phyloP scores from a whole-genome alignment of 805 yeast genomes.

The Ogataea paraovalis region DNA sequence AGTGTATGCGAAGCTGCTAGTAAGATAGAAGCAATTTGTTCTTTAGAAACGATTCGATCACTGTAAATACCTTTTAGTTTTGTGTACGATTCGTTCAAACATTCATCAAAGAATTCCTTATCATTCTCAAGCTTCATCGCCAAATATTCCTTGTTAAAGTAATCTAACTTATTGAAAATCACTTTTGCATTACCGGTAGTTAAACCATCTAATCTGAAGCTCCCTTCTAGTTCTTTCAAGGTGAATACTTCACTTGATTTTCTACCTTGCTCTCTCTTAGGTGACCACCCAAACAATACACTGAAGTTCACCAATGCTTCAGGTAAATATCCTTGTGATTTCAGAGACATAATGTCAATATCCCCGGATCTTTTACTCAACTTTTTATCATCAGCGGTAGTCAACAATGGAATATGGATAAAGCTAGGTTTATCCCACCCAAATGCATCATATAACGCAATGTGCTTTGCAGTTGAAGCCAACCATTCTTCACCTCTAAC shows the following conservation, averaged over 20 bases:
- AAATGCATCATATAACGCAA: conserved; percentile 80
- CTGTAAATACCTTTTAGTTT: conserved; percentile 14
- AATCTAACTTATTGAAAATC: conserved; percentile 67
- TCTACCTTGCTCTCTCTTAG: conserved; percentile 52
- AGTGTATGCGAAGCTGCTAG: conserved; percentile 45
- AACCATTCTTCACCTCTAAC: conserved; percentile 98
- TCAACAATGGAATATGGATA: conserved; percentile 86
- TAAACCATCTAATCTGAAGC: conserved; percentile 64
- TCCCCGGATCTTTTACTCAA: conserved; percentile 85
- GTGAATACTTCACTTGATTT: conserved; percentile 49
- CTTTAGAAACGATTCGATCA: conserved; percentile 19
- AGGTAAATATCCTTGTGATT: conserved; percentile 64
- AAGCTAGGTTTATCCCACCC: conserved; percentile 81
- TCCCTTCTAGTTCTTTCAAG: conserved; percentile 45
- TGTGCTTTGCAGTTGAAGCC: conserved; percentile 91
- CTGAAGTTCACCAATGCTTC: conserved; percentile 86
- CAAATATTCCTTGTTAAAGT: conserved; percentile 73
- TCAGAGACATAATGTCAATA: conserved; percentile 59
- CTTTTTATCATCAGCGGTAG: conserved; percentile 69
- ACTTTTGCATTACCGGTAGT: conserved; percentile 95
- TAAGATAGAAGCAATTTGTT: conserved; percentile 39
- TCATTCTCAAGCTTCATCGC: conserved; percentile 36
- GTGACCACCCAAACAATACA: conserved; percentile 94
- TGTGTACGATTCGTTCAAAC: conserved; percentile 32
- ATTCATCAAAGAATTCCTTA: conserved; percentile 31